Conservation (phyloP, 345 rosid species). For the Lepidium didymum region DNA sequence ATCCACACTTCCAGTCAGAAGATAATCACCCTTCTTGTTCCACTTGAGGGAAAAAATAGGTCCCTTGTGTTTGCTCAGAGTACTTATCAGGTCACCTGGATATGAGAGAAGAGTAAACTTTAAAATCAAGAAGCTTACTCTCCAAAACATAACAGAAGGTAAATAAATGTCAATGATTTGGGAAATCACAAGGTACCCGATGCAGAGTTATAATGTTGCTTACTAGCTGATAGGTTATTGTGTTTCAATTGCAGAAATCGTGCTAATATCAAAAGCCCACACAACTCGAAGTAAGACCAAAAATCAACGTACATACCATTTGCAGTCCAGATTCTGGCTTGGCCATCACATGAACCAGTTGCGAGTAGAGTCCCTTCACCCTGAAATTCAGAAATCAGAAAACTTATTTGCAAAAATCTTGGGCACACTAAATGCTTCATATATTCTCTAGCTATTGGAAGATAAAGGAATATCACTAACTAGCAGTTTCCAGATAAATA, state of each 20-base stretch:
- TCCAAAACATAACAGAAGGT: background rate
- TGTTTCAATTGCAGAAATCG: background rate
- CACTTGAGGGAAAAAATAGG: conserved; percentile 98
- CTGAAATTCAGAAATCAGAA: conserved; percentile 32
- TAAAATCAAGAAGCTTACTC: background rate
- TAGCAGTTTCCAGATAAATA: background rate
- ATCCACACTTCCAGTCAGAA: conserved; percentile 96
- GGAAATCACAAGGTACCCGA: background rate
- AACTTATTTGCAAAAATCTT: conserved; percentile 1
- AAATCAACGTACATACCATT: conserved; percentile 46
- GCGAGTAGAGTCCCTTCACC: conserved; percentile 92
- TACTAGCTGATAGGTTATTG: background rate
- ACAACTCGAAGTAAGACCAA: background rate
- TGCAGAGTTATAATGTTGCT: background rate
- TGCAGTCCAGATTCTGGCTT: conserved; percentile 86
- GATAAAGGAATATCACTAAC: background rate
- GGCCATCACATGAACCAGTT: conserved; percentile 96
- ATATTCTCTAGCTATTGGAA: background rate
- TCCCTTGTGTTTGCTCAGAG: conserved; percentile 89
- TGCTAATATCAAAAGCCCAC: background rate
- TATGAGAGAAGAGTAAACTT: background rate
- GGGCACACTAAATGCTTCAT: background rate
- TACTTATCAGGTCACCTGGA: conserved; percentile 76
- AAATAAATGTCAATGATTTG: background rate
- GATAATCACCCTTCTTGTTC: conserved; percentile 99